Evolutionary conservation across 2,329 filamentous ascomycete species (phyloP), one percentile per base, ranked within the genome.

Genomic region (Ceratocystis ficicola): DNA sequence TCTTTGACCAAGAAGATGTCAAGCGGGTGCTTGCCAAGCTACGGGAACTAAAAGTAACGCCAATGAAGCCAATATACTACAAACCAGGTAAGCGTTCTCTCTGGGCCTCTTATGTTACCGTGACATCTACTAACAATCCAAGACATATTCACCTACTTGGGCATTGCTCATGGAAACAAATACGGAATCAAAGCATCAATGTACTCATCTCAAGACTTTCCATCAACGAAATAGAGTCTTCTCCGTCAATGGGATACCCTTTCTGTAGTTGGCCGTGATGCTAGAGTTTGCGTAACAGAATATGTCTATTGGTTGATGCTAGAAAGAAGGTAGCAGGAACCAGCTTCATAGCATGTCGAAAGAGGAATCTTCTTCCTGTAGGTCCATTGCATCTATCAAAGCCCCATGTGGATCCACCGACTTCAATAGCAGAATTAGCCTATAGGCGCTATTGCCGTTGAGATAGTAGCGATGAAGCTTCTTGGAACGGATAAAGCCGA

Each of bases 401-500:
- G 15, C 52, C 22, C 48, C 48, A 25, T 65, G 55, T 6, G 65
- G 59, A 25, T 80, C 77, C 46, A 77, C 69, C 2, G 77, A 71
- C 73, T 88, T 92, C 64, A 96, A 77, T 69, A 92, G 87, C 46
- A 99, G 76, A 5, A 97, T 86, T 63, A 99, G 79, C 52, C 94
- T 83, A 74, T 94, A 99, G 1, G 94, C 94, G 66, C 91, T 95
- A 73, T 90, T 99, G 10, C 94, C 94, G 73, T 97, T 99, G 50
- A 99, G 78, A 71, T 99, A 99, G 73, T 99, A 99, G 55, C 94
- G 82, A 75, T 97, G 92, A 64, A 99, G 77, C 68, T 91, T 89
- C 76, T 99, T 99, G 68, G 90, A 95, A 63, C 93, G 82, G 25
- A 97, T 76, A 72, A 99, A 99, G 0, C 94, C 94, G 6, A 99